These are phyloP conservation scores for Xylariaceae sp. DNA, from an alignment of 2,329 filamentous ascomycete species.

Conservation along the genomic window DNA sequence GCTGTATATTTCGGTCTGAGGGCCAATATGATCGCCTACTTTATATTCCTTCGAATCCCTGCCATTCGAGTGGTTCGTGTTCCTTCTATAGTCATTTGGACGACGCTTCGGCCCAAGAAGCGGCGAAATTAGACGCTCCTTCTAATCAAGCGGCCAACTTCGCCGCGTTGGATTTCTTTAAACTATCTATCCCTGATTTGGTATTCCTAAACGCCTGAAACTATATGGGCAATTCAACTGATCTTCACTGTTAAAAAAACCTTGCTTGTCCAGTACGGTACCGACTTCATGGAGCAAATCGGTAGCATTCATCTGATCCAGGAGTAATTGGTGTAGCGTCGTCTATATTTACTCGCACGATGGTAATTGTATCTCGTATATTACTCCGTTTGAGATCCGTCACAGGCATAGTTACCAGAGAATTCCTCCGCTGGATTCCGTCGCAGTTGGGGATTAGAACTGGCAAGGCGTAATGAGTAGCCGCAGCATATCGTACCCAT, in stretches of 20 bases:
- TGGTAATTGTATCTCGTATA: not conserved
- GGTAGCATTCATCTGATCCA: not conserved
- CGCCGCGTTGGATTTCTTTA: not conserved
- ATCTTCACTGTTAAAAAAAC: not conserved
- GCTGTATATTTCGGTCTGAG: not conserved
- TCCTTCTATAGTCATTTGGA: not conserved
- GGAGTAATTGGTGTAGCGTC: not conserved
- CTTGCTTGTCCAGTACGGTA: not conserved
- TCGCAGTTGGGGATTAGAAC: not conserved
- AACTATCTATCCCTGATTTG: not conserved
- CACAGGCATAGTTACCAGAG: not conserved
- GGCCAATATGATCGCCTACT: constrained; percentile 1
- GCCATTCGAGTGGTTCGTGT: not conserved
- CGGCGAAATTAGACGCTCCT: not conserved
- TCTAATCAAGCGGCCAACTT: not conserved
- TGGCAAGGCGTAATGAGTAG: constrained; percentile 4
- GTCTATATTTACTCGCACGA: not conserved
- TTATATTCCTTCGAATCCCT: not conserved
- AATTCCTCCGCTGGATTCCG: not conserved
- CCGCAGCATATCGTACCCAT: constrained; percentile 2
- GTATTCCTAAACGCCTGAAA: not conserved
- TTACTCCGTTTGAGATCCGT: not conserved
- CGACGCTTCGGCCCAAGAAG: not conserved
- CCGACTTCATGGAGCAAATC: not conserved
- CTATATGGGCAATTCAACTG: not conserved